Percentiles rank a stretch among this genome's conserved stretches.
phyloP scores from a whole-genome alignment of 2,329 filamentous ascomycete genomes.

The Colletotrichum paranaense region DNA sequence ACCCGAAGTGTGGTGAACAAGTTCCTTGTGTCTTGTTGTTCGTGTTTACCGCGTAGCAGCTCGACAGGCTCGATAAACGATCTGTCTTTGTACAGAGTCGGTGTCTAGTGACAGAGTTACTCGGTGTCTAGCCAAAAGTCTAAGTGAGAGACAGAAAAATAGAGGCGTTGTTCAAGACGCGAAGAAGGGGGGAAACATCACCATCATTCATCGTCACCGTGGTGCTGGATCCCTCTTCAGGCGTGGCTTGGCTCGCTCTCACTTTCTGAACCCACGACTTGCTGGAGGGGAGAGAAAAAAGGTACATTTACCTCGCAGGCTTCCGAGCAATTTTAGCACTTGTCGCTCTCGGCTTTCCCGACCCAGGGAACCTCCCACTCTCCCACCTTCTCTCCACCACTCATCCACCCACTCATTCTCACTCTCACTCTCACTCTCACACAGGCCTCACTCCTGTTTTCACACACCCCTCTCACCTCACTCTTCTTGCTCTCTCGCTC shows the following conservation, averaged over 20 bases:
- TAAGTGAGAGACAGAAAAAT: background rate
- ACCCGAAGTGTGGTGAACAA: background rate
- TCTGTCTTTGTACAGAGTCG: background rate
- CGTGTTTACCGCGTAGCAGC: background rate
- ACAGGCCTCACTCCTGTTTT: background rate
- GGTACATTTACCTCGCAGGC: background rate
- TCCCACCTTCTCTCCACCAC: background rate
- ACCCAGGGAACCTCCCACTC: conserved; percentile 9
- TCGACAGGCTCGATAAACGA: background rate
- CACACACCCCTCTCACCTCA: background rate
- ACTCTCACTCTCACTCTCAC: background rate
- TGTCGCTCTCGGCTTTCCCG: conserved; percentile 31
- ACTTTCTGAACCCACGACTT: background rate
- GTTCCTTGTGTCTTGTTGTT: background rate
- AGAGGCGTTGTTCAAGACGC: background rate
- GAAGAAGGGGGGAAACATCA: background rate
- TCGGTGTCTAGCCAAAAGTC: background rate
- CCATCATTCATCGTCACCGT: background rate
- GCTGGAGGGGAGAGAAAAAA: background rate
- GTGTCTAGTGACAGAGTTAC: background rate
- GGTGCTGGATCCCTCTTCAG: background rate
- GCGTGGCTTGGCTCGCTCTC: conserved; percentile 1
- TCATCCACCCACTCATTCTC: background rate
- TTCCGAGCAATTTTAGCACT: background rate
- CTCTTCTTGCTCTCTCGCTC: background rate